These are phyloP conservation scores for Lachancea lanzarotensis DNA, from an alignment of 805 yeast species.

Conservation along the genomic window DNA sequence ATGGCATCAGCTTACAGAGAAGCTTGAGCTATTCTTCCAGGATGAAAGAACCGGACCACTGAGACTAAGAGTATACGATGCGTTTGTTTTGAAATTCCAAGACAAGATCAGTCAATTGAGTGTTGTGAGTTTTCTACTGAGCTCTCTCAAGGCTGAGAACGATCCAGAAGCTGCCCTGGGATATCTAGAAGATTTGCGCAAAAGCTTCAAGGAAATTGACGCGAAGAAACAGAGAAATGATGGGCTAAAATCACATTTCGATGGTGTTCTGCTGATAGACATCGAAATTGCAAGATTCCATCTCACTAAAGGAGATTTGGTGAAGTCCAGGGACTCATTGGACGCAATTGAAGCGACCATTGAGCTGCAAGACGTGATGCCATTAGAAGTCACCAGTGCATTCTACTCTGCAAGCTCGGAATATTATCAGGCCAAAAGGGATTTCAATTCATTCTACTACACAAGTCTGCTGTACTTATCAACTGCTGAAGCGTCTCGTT, in stretches of 20 bases:
- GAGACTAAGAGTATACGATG: slow-evolving; percentile 60
- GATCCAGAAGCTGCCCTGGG: slow-evolving; percentile 44
- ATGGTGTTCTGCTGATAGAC: slow-evolving; percentile 54
- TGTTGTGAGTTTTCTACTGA: slow-evolving; percentile 65
- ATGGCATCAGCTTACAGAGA: slow-evolving; percentile 88
- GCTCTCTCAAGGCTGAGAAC: slow-evolving; percentile 40
- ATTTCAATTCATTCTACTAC: slow-evolving; percentile 75
- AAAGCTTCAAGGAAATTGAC: slow-evolving; percentile 39
- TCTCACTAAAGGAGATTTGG: slow-evolving; percentile 47
- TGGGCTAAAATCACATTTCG: slow-evolving; percentile 36
- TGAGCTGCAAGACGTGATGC: slow-evolving; percentile 50
- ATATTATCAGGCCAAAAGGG: slow-evolving; percentile 64
- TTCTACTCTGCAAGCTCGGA: slow-evolving; percentile 76
- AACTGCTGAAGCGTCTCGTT: slow-evolving; percentile 46
- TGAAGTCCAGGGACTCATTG: slow-evolving; percentile 60
- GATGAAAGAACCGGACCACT: slow-evolving; percentile 46
- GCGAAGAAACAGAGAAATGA: slow-evolving; percentile 30
- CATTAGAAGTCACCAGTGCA: slow-evolving; percentile 68
- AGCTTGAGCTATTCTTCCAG: slow-evolving; percentile 54
- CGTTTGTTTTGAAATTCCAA: slow-evolving; percentile 60
- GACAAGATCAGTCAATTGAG: slow-evolving; percentile 73
- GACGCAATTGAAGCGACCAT: slow-evolving; percentile 54
- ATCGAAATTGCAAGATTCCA: slow-evolving; percentile 72
- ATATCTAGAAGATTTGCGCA: slow-evolving; percentile 40
- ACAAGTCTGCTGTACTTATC: slow-evolving; percentile 79